These are phyloP conservation scores for Chrysoporthe austroafricana DNA, from an alignment of 2,329 filamentous ascomycete genomes.

Conservation along the genomic window DNA sequence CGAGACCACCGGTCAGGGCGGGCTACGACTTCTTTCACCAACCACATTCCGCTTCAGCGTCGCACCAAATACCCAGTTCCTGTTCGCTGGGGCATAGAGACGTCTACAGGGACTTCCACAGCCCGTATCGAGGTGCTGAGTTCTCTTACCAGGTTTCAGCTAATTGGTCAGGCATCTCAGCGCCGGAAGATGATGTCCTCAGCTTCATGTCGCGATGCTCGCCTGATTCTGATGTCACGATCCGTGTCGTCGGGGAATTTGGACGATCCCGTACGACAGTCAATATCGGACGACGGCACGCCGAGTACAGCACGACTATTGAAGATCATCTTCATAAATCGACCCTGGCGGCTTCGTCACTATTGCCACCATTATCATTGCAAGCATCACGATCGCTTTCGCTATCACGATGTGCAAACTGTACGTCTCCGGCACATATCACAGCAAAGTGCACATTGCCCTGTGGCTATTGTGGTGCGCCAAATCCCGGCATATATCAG, in stretches of 20 bases:
- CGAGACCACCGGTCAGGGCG: background rate
- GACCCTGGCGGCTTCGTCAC: background rate
- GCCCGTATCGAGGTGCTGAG: background rate
- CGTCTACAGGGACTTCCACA: no score
- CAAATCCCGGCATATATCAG: constrained; percentile 19
- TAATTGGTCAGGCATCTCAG: background rate
- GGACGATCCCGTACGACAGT: background rate
- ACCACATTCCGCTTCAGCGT: no score
- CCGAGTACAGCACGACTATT: no score
- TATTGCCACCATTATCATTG: background rate
- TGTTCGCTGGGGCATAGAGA: no score
- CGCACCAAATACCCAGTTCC: no score
- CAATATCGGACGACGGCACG: background rate
- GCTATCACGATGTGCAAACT: constrained; percentile 37
- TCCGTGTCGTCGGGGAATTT: background rate
- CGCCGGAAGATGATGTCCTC: background rate
- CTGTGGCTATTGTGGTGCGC: constrained; percentile 43
- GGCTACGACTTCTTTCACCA: no score
- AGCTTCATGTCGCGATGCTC: background rate
- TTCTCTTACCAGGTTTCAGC: background rate
- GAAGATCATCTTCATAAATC: background rate
- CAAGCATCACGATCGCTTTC: background rate
- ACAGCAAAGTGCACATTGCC: constrained; percentile 33
- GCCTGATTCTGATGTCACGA: background rate
- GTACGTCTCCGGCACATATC: constrained; percentile 34